phyloP scores from a whole-genome alignment of 305 asterid genomes.

The Andrographis paniculata region DNA sequence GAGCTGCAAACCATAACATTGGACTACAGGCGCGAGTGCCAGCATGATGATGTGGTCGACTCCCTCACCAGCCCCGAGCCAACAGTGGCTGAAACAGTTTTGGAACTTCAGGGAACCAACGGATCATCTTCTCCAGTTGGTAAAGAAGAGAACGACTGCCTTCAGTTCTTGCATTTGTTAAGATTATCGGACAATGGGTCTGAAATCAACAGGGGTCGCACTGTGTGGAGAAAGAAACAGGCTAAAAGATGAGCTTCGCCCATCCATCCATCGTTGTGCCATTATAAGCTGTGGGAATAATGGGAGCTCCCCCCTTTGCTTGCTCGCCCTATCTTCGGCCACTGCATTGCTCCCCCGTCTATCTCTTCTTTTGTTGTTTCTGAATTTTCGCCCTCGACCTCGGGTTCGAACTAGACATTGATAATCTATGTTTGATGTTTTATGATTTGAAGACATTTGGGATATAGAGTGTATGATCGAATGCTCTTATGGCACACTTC shows the following conservation, averaged over 20 bases:
- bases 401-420: too few species aligned
- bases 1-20: conserved; percentile 79
- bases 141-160: conserved; percentile 26
- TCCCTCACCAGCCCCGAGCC: conserved; percentile 70
- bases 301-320: background rate
- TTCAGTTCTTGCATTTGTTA: conserved; percentile 59
- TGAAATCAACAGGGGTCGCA: conserved; percentile 79
- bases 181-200: conserved; percentile 57
- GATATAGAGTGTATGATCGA: too few species aligned
- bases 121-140: conserved; percentile 42
- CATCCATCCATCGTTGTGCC: too few species aligned
- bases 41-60: conserved; percentile 73
- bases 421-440: too few species aligned
- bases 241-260: conserved; percentile 38
- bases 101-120: conserved; percentile 33
- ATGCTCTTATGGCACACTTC: too few species aligned
- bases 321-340: too few species aligned
- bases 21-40: conserved; percentile 94
- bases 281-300: conserved; percentile 15
- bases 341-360: too few species aligned
- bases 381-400: too few species aligned
- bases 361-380: too few species aligned
- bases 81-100: conserved; percentile 19
- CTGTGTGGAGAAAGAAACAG: conserved; percentile 77
- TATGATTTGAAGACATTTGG: too few species aligned